These are phyloP conservation scores for Hypomyces rosellus DNA, from an alignment of 2,329 filamentous ascomycete species.

Conservation along the genomic window DNA sequence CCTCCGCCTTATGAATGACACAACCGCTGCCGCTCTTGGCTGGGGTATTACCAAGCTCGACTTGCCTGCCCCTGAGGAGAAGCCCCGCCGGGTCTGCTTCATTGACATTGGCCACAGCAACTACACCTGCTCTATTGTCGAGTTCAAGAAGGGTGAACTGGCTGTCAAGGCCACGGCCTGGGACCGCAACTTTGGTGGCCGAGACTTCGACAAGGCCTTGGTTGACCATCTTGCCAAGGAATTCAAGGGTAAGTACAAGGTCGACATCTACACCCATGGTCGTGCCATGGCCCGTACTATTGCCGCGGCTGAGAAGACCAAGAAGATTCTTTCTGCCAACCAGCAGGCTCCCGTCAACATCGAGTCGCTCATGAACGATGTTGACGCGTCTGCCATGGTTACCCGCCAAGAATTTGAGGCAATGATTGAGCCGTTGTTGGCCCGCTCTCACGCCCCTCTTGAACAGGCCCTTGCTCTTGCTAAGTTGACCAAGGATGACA, in stretches of 20 bases:
- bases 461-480: conserved; percentile 93
- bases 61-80: conserved; percentile 81
- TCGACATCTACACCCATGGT: conserved; percentile 84
- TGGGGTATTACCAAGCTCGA: conserved; percentile 98
- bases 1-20: conserved; percentile 95
- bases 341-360: conserved; percentile 89
- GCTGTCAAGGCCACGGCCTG: conserved; percentile 87
- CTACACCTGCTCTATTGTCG: conserved; percentile 89
- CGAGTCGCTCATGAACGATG: conserved; percentile 96
- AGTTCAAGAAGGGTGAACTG: conserved; percentile 96
- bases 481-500: conserved; percentile 84
- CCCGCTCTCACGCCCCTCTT: conserved; percentile 64
- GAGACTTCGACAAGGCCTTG: conserved; percentile 92
- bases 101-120: conserved; percentile 95
- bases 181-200: conserved; percentile 94
- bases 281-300: conserved; percentile 85
- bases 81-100: conserved; percentile 83
- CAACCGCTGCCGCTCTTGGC: conserved; percentile 88
- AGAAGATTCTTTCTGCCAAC: conserved; percentile 97
- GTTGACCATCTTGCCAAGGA: conserved; percentile 92
- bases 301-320: conserved; percentile 89
- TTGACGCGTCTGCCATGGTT: conserved; percentile 82
- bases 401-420: conserved; percentile 93
- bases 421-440: conserved; percentile 77
- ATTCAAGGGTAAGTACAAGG: conserved; percentile 97